A percentile compares a stretch with the other conserved stretches of the same genome.
Conservation (phyloP, 1,284 basidiomycete species). For the Puccinia novopanici region DNA sequence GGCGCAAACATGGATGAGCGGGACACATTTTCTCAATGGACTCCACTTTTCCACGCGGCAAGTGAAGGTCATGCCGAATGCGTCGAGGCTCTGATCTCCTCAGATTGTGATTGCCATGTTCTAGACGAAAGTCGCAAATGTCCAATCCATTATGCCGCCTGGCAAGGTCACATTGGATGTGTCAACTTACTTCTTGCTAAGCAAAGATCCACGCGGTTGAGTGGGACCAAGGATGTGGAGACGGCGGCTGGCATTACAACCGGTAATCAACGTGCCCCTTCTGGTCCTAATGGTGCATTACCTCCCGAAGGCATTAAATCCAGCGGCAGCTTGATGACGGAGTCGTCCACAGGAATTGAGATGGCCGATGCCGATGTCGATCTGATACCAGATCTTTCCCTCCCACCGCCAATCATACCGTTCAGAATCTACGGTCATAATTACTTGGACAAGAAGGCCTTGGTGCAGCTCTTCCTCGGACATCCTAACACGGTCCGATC, state of each 20-base stretch:
- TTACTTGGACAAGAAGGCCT: slow-evolving; percentile 75
- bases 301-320: slow-evolving; percentile 14
- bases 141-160: slow-evolving; percentile 92
- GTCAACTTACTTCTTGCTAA: slow-evolving; percentile 69
- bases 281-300: neutral
- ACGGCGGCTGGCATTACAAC: neutral
- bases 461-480: slow-evolving; percentile 87
- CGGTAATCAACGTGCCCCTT: neutral
- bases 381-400: slow-evolving; percentile 84
- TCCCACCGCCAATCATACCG: slow-evolving; percentile 98
- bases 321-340: slow-evolving; percentile 28
- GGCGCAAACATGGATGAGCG: slow-evolving; percentile 53
- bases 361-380: slow-evolving; percentile 65
- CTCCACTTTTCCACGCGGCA: slow-evolving; percentile 92
- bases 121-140: slow-evolving; percentile 83
- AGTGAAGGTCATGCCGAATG: slow-evolving; percentile 80
- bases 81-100: slow-evolving; percentile 74
- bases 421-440: slow-evolving; percentile 62
- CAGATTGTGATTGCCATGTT: slow-evolving; percentile 73
- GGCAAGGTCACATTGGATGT: slow-evolving; percentile 87
- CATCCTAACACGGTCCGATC: slow-evolving; percentile 61
- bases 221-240: neutral
- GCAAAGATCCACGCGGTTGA: slow-evolving; percentile 61
- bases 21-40: slow-evolving; percentile 83
- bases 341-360: slow-evolving; percentile 49